Base-by-base conservation (phyloP, 2,329 filamentous ascomycete species). In the Aspergillus aculeatus region DNA sequence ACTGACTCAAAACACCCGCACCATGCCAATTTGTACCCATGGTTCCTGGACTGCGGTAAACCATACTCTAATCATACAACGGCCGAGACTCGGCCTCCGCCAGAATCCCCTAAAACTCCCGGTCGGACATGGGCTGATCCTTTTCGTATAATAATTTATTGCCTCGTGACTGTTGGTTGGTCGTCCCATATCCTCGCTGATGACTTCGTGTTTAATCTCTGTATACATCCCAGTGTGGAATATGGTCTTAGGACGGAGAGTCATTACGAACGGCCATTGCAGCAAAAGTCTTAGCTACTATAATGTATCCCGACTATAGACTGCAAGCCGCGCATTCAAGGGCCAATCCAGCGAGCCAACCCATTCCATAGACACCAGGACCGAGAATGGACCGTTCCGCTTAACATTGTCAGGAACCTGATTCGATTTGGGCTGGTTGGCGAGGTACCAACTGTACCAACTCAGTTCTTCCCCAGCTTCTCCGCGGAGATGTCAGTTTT, bases 101-200 rank as follows among this genome's bases (percentile, higher is more conserved):
- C 38, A 44, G 26, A 31, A 41, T 2, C 53, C 29, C 53, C 53
- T 55, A 48, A 55, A 55, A 12, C 2, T 47, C 29, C 44, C 53
- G 53, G 38, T 54, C 52, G 41, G 38, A n/a, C 38, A 10, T 55
- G 53, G 53, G 53, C 53, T 55, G 53, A 55, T 55, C 44, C 21
- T 16, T 10, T 19, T 10, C 26, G 24, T 32, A 16, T 31, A 55
- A 23, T 47, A 48, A 48, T 55, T 32, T 32, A 31, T 32, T 35
- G 21, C 16, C 29, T 31, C 16, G 41, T 29, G 41, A 55, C 41
- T 47, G 52, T 41, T 53, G 21, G 51, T 35, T 44, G 14, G 32
- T 26, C 19, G 41, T 44, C 23, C 35, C 23, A 41, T 53, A 23
- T n/a, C 3, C 23, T 11, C 10, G 29, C 29, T 41, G 5, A 2